Percentiles rank a stretch among this genome's conserved stretches.
phyloP scores from a whole-genome alignment of 768 basidiomycete genomes.

The Tubosaeta brunneosetosa region DNA sequence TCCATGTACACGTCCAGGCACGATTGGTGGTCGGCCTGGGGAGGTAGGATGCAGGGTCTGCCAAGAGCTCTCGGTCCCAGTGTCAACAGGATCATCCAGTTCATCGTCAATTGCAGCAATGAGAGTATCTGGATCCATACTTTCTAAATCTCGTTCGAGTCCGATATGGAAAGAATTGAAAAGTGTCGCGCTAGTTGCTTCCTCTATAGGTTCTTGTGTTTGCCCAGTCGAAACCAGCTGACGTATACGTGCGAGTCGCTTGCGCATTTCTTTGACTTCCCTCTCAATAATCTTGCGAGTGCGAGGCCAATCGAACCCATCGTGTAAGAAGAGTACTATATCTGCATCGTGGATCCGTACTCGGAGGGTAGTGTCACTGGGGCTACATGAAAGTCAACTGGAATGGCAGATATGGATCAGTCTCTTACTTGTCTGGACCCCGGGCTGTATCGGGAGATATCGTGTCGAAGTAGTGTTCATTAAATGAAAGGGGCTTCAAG shows the following conservation, averaged over 20 bases:
- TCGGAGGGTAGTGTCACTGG: constrained; percentile 45
- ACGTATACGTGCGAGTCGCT: constrained; percentile 79
- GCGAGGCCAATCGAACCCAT: constrained; percentile 90
- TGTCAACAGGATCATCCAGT: constrained; percentile 71
- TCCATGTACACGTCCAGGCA: constrained; percentile 41
- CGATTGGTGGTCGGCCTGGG: constrained; percentile 37
- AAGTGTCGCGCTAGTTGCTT: constrained; percentile 67
- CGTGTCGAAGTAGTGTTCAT: constrained; percentile 72
- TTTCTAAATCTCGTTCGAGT: constrained; percentile 70
- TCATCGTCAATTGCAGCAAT: constrained; percentile 93
- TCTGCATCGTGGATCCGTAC: constrained; percentile 59
- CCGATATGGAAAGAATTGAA: constrained; percentile 97
- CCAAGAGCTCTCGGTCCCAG: constrained; percentile 82
- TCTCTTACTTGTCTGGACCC: constrained; percentile 43
- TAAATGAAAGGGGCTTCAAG: constrained; percentile 57
- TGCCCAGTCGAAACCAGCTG: constrained; percentile 92
- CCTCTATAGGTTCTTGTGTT: constrained; percentile 68
- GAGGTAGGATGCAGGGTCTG: constrained; percentile 67
- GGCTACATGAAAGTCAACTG: constrained; percentile 26
- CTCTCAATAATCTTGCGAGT: constrained; percentile 87
- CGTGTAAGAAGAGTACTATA: constrained; percentile 71
- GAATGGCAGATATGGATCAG: not conserved
- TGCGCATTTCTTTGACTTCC: constrained; percentile 83
- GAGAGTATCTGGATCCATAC: constrained; percentile 68
- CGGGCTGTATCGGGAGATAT: constrained; percentile 52